phyloP scores from a whole-genome alignment of 2,329 filamentous ascomycete genomes.

The Magnaporthiopsis rhizophila region DNA sequence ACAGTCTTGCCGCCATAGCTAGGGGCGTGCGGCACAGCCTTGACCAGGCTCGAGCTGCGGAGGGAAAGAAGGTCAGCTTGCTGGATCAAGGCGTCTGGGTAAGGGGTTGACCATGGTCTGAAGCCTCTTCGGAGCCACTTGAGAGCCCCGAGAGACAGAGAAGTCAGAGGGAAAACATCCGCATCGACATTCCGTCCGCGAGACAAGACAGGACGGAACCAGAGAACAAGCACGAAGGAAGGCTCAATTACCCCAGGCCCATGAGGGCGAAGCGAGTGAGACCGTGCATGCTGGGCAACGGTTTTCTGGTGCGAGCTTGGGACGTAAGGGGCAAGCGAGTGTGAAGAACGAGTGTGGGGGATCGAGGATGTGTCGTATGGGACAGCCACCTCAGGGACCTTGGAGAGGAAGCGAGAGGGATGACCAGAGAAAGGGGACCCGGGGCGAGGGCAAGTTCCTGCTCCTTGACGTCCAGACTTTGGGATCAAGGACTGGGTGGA shows the following conservation, averaged over 20 bases:
- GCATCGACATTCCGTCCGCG: too few species aligned
- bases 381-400: constrained; percentile 1
- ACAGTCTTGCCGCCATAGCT: constrained; percentile 2
- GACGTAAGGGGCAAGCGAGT: not conserved
- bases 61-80: not conserved
- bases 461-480: not conserved
- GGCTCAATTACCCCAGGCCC: constrained; percentile 4
- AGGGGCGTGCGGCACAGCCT: constrained; percentile 5
- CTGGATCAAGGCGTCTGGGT: not conserved
- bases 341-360: constrained; percentile 1
- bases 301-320: not conserved
- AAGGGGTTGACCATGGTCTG: too few species aligned
- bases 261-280: constrained; percentile 8
- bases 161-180: not conserved
- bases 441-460: not conserved
- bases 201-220: too few species aligned
- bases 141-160: not conserved
- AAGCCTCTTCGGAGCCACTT: not conserved
- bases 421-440: not conserved
- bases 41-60: constrained; percentile 5
- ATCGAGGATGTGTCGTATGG: not conserved
- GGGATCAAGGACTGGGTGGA: not conserved
- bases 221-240: not conserved
- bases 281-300: constrained; percentile 4
- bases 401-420: not conserved